Evolutionary conservation across 2,329 filamentous ascomycete genomes (phyloP), one percentile per base, ranked within the genome.

Genomic region (Chrysoporthe deuterocubensis): DNA sequence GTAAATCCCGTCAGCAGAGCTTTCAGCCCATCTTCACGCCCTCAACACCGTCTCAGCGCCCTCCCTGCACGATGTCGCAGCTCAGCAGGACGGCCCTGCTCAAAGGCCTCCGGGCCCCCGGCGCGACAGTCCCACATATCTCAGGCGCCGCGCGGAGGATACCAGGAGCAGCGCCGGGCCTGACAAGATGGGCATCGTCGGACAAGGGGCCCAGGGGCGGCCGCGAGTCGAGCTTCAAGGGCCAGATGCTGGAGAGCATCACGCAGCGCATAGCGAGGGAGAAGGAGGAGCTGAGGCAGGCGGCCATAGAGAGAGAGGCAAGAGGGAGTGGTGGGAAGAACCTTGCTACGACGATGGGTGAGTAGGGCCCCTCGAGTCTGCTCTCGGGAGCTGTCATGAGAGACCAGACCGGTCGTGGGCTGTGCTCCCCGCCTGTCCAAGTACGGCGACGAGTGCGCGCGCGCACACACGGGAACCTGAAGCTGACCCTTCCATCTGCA

Each of bases 221-320:
- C 26, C 69, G 71, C 37, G 74, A 71, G 44, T 68, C 70, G 62
- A 75, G 73, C 4, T 88, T 87, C 75, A 81, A 83, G 66, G 84
- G 84, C 34, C 85, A 87, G 75, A 80, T 88, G 75, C 82, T 85
- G 50, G 80, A 85, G 74, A 85, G 84, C 70, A 84, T 86, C 64
- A 78, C 78, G 65, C 76, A 80, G 62, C 83, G 85, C 48, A 79
- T 87, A 56, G 78, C 79, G 64, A 79, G 82, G 50, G 84, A 88
- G 72, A 80, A 79, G 70, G 76, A 76, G 18, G 83, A 86, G 70
- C 80, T 81, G 57, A 80, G 80, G 71, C 79, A 79, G 68, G 79
- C 82, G 71, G 80, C 81, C 7, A 73, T 73, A 59, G 73, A 80
- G 71, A 77, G 80, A 70, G 75, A 79, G 65, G 78, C 80, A 69